Evolutionary conservation across 2,329 filamentous ascomycete genomes (phyloP), one percentile per base, ranked within the genome.

Genomic region (Clarireedia hainanense): DNA sequence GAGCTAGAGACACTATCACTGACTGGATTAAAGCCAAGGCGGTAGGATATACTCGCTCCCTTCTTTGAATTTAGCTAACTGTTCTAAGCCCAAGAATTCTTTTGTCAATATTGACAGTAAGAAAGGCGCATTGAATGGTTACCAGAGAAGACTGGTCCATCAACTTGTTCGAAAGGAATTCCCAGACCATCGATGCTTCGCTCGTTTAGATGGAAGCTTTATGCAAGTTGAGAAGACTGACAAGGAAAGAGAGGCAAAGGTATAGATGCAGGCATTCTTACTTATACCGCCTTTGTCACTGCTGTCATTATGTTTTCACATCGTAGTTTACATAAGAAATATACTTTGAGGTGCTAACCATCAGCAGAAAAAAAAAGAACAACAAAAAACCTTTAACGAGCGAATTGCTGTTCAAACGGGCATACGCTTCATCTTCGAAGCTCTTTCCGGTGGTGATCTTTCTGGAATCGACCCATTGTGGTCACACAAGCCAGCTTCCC

Each of bases 131-230:
- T 65, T 84, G 26, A 81, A 76, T 58, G 74, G 76, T 0, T 86
- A 80, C 62, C 83, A 88, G 65, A 81, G 84, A 66, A 75, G 81
- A 36, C 73, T 88, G 5, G 76, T 88, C 0, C 80, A 88, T 64
- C 83, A 87, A 62, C 72, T 86, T 12, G 75, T 88, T n/a, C 75
- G 81, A 12, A 76, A 76, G 14, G 83, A 87, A 60, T 88, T 75
- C 48, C 75, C 76, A 1, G 50, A 50, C 5, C 61, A 63, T 15
- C 52, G 62, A 47, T 58, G 60, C 5, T 65, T 66, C 55, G n/a
- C 59, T 39, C 57, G 60, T 12, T 59, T 60, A 23, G 62, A 65
- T 42, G 60, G 61, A 14, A 55, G 54, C 17, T 69, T 69, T 43
- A 68, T 69, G 65, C 67, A 68, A 57, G 52, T 69, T n/a, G 61